Evolutionary conservation across 2,329 filamentous ascomycete genomes (phyloP).

Genomic region (Penicillium sp.): DNA sequence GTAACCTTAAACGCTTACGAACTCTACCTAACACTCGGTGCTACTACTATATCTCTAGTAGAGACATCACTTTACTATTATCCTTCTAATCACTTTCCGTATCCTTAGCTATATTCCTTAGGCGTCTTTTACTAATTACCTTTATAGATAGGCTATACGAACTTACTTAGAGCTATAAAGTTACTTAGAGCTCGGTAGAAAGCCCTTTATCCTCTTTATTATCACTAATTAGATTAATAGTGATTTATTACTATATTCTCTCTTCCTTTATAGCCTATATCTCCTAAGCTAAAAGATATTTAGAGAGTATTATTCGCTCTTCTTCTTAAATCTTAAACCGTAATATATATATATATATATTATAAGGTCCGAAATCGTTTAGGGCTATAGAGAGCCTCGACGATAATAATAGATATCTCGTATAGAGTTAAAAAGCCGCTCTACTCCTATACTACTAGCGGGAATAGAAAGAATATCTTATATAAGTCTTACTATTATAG

Average conservation of each 20-base stretch:
- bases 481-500: constrained; percentile 4
- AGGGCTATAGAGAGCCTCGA: not conserved
- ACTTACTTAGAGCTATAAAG: not conserved
- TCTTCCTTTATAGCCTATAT: constrained; percentile 1
- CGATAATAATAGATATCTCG: constrained; percentile 10
- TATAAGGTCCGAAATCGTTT: not conserved
- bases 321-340: not conserved
- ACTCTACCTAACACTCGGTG: not conserved
- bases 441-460: constrained; percentile 8
- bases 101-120: constrained; percentile 1
- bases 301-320: not conserved
- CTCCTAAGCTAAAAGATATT: not conserved
- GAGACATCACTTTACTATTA: not conserved
- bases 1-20: not conserved
- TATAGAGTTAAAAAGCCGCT: constrained; percentile 12
- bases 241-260: not conserved
- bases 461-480: constrained; percentile 10
- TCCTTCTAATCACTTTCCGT: not conserved
- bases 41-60: not conserved
- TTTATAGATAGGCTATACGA: not conserved
- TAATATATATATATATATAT: not conserved
- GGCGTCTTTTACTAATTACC: not conserved
- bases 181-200: not conserved
- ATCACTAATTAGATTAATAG: not conserved
- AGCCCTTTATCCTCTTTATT: not conserved